Base-by-base conservation (phyloP, 805 yeast species). In the Starmerella riodocensis region DNA sequence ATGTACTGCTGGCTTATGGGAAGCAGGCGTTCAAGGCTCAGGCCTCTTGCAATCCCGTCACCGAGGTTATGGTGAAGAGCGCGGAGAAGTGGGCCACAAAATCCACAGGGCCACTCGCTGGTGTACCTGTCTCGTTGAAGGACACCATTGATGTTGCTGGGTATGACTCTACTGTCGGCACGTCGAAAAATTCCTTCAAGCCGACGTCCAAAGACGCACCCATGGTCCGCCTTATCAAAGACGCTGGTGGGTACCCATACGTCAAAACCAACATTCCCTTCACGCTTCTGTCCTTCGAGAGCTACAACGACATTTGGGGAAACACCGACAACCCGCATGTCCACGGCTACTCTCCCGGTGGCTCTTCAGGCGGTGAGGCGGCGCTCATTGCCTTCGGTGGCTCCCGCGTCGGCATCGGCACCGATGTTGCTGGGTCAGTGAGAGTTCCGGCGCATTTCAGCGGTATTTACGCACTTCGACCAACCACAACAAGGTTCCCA, bases 11-110 rank as follows among this genome's bases (percentile, higher is more conserved):
- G 48, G 83, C 83, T 0, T 77, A 66, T 51, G 78, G 76, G 27
- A 78, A 74, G 50, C 64, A 76, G 41, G 76, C 84, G 2, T 64
- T 74, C 16, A 64, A 73, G 42, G 74, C 77, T 3, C 83, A 80
- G 45, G 67, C 74, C 52, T 40, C 40, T 26, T 71, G 77, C 46
- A 70, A 73, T 44, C 67, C 73, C 50, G 64, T 73, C 21, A 65
- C 76, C 58, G 78, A 75, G 42, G 64, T 79, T 38, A 63, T 79
- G 57, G 68, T 76, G 48, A 67, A 73, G 24, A 79, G 74, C 42
- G 86, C 79, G 12, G 70, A 66, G 51, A 61, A 75, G 47, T 82
- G 77, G 59, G 71, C 71, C 1, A 63, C 65, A 46, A 57, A 62
- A 14, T 64, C 69, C 34, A 76, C 74, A 11, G 77, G 76, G 30